A percentile compares a stretch with the other conserved stretches of the same genome.
Evolutionary conservation across 176 grass and related monocot species (phyloP).

Genomic region (Raddia distichophylla): DNA sequence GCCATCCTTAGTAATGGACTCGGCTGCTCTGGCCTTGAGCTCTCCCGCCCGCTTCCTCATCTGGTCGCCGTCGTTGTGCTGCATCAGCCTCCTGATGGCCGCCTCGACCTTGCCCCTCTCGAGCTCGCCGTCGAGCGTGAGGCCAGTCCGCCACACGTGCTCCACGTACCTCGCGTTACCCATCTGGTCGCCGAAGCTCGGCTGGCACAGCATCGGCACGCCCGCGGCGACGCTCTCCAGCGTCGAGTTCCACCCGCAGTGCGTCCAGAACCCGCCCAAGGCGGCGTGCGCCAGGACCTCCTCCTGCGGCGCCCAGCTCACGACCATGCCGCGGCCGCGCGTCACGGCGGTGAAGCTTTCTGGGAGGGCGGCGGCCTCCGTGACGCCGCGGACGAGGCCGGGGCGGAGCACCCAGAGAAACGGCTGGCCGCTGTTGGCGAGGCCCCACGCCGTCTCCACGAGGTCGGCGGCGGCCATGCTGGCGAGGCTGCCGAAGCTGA

Average conservation of each 20-base stretch:
- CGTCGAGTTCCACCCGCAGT: conserved; percentile 59
- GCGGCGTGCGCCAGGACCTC: conserved; percentile 39
- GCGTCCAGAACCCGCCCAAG: conserved; percentile 37
- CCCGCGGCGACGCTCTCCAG: conserved; percentile 23
- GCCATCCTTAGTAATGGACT: neutral
- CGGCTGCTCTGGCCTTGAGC: neutral
- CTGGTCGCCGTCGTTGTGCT: neutral
- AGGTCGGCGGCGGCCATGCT: neutral
- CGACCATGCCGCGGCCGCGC: neutral
- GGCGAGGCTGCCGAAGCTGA: conserved; percentile 1
- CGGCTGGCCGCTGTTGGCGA: neutral
- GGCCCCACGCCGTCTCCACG: neutral
- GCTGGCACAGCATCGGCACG: conserved; percentile 25
- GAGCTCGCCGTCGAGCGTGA: neutral
- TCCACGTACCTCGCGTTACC: conserved; percentile 3
- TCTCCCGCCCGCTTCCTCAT: neutral
- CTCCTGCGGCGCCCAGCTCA: conserved; percentile 50
- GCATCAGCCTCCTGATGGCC: conserved; percentile 8
- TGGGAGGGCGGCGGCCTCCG: neutral
- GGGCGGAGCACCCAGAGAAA: conserved; percentile 38
- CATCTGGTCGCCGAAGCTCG: conserved; percentile 18
- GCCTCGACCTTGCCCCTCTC: too few relatives aligned
- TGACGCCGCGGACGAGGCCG: neutral
- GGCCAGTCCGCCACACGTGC: neutral
- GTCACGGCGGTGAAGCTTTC: neutral